Evolutionary conservation across 306 rosid genomes (phyloP), one percentile per base, ranked within the genome.

Genomic region (Boehmeria nivea): DNA sequence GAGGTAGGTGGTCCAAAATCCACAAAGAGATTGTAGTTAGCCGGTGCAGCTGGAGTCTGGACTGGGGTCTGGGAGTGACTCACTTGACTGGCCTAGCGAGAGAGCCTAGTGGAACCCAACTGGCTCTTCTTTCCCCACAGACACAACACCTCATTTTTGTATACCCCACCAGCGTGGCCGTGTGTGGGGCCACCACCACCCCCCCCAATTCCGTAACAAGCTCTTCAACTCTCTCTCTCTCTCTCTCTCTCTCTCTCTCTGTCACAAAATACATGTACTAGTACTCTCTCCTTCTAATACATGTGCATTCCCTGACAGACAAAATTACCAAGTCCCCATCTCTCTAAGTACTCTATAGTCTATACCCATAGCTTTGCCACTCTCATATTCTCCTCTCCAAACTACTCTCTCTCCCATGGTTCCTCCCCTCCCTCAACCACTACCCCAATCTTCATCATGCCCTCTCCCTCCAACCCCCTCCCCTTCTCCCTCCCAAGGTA

Each of bases 401-500:
- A 24, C 9, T 2, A 63, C 37, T 26, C 60, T 27, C 51, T 26
- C 73, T 76, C 79, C 84, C 81, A 84, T 87, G 94, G 71, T 82
- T 78, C 17, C 63, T 51, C 63, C 51, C 68, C 76, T 49, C 22
- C 65, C 64, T 52, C 71, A 36, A 44, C 75, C 45, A 3, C n/a
- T 14, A 40, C 17, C n/a, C 36, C 36, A 6, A 10, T 40, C 45
- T 11, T 40, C 62, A 70, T 65, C 90, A 90, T 90, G 97, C 72
- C 75, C 52, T 63, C 75, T 66, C 69, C 75, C 33, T 71, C 75
- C 66, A 43, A 52, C 73, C 60, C 60, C 65, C 58, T 68, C 54
- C 62, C 78, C 78, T 79, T 71, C 81, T 83, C 77, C 78, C 72
- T 79, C 63, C 57, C 76, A 60, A 57, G 94, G 91, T 88, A 10